Percentiles rank a stretch among this genome's conserved stretches.
phyloP scores from a whole-genome alignment of 169 alveolate species.

The Babesia bovis region DNA sequence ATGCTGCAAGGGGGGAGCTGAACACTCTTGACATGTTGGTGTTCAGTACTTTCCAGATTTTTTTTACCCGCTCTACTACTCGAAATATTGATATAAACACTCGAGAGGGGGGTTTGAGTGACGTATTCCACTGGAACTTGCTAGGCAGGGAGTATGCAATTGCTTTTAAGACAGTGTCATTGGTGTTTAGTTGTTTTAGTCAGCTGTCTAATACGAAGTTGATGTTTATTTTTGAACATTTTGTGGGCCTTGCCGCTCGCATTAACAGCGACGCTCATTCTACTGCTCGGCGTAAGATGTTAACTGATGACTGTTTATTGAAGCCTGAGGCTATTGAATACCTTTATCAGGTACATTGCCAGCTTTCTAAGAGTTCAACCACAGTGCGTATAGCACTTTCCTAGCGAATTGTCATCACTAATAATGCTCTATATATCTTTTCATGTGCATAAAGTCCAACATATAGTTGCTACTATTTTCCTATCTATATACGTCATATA shows the following conservation, averaged over 20 bases:
- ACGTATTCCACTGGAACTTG: constrained; percentile 37
- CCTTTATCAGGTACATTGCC: constrained; percentile 31
- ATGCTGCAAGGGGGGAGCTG: constrained; percentile 27
- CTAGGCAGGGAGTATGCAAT: constrained; percentile 25
- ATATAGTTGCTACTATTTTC: too few relatives aligned
- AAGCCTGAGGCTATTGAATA: constrained; percentile 28
- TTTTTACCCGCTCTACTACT: constrained; percentile 3
- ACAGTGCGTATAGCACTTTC: background rate
- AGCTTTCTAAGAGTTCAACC: constrained; percentile 7
- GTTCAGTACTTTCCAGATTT: constrained; percentile 14
- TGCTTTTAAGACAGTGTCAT: constrained; percentile 17
- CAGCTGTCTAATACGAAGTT: constrained; percentile 39
- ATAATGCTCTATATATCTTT: too few relatives aligned
- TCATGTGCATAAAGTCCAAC: too few relatives aligned
- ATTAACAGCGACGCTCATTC: constrained; percentile 9
- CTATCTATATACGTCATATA: too few relatives aligned
- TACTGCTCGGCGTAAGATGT: constrained; percentile 22
- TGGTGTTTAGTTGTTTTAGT: constrained; percentile 21
- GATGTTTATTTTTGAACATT: constrained; percentile 46
- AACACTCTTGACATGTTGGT: constrained; percentile 15
- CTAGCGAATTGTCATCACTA: too few relatives aligned
- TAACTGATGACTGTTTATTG: constrained; percentile 27
- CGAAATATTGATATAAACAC: background rate
- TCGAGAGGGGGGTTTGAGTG: background rate
- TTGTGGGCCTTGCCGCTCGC: constrained; percentile 22